Percentiles rank a stretch among this genome's conserved stretches.
phyloP scores from a whole-genome alignment of 1,284 basidiomycete species.

The Marasmius sp. region DNA sequence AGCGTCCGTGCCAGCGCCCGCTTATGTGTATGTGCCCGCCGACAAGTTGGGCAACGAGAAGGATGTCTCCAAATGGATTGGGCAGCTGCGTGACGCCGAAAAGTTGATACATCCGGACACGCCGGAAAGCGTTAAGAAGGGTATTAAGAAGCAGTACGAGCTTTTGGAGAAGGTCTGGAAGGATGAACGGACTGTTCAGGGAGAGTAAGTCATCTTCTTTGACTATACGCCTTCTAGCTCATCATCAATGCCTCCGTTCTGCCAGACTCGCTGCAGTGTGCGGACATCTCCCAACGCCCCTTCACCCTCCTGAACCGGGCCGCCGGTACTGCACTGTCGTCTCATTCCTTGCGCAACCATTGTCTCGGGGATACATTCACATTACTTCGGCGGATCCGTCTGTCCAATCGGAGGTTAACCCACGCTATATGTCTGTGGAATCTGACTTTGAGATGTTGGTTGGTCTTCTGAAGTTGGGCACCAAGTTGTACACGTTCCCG shows the following conservation, averaged over 20 bases:
- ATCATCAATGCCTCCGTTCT: background rate
- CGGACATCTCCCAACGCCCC: background rate
- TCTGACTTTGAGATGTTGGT: background rate
- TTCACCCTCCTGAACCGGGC: background rate
- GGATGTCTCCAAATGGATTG: background rate
- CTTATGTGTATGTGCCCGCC: background rate
- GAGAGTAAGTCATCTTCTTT: background rate
- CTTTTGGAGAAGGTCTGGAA: background rate
- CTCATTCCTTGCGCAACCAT: background rate
- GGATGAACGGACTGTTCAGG: background rate
- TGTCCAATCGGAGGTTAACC: background rate
- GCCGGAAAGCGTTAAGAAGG: background rate
- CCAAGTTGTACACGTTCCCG: background rate
- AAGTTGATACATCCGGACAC: background rate
- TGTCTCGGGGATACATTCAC: background rate
- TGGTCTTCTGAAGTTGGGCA: background rate
- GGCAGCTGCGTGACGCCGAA: background rate
- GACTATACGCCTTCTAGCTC: background rate
- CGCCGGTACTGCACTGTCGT: background rate
- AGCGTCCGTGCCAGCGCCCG: background rate
- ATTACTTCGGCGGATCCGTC: background rate
- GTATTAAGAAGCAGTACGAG: background rate
- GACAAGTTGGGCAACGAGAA: background rate
- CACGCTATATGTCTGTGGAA: background rate
- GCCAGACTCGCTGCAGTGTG: background rate